Evolutionary conservation across 2,329 filamentous ascomycete genomes (phyloP).

Genomic region (Elsinoe ampelina): DNA sequence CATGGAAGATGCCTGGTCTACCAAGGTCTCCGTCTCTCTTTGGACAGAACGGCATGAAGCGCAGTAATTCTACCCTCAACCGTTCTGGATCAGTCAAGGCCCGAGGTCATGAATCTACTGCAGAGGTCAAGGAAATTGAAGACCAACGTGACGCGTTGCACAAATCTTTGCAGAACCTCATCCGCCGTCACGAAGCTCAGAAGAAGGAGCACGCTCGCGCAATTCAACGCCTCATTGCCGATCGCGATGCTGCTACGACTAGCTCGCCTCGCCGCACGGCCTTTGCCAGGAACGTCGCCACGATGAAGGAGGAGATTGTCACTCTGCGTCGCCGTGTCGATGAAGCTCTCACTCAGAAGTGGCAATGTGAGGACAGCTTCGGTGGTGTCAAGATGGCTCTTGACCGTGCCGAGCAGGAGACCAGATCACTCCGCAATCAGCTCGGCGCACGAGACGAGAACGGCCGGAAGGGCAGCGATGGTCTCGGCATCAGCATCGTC

Average conservation of each 20-base stretch:
- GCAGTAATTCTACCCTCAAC: conserved; percentile 21
- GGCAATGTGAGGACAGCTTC: conserved; percentile 86
- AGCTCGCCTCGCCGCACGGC: conserved; percentile 63
- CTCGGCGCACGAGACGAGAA: conserved; percentile 12
- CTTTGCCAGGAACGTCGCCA: conserved; percentile 74
- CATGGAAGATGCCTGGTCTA: conserved; percentile 27
- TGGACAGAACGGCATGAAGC: conserved; percentile 33
- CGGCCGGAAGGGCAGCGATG: conserved; percentile 5
- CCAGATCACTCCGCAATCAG: conserved; percentile 66
- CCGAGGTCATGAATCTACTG: conserved; percentile 39
- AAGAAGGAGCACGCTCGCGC: conserved; percentile 75
- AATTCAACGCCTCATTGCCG: conserved; percentile 64
- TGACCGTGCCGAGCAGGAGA: conserved; percentile 89
- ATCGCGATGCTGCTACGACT: conserved; percentile 60
- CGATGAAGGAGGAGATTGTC: conserved; percentile 74
- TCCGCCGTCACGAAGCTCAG: conserved; percentile 78
- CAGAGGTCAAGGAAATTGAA: conserved; percentile 84
- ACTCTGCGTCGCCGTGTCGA: conserved; percentile 78
- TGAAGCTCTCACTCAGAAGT: conserved; percentile 90
- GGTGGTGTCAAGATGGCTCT: conserved; percentile 90
- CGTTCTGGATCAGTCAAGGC: conserved; percentile 31
- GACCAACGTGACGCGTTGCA: conserved; percentile 89
- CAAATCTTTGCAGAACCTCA: conserved; percentile 70
- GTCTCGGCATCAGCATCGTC: conserved; percentile 16
- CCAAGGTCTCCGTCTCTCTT: conserved; percentile 51